Evolutionary conservation across 176 grass and related monocot species (phyloP).

Genomic region (Bromus sterilis): DNA sequence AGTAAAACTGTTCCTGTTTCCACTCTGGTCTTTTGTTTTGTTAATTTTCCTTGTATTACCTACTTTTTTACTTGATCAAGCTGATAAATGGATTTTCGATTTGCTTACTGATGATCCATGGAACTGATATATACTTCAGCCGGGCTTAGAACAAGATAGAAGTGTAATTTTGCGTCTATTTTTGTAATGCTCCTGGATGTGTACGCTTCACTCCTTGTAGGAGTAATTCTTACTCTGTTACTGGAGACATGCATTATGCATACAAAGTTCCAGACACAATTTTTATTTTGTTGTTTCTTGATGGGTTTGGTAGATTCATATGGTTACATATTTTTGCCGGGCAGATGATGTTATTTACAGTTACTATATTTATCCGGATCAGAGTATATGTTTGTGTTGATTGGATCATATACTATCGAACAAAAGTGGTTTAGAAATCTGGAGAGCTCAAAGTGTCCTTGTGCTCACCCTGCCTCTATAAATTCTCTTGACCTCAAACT

Average conservation of each 20-base stretch:
- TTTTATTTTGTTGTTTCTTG: too few relatives aligned
- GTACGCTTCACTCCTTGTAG: not conserved
- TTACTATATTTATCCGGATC: too few relatives aligned
- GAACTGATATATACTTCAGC: not conserved
- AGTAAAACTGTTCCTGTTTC: not conserved
- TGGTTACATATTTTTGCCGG: too few relatives aligned
- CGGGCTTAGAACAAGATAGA: not conserved
- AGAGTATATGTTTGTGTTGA: too few relatives aligned
- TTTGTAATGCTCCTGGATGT: not conserved
- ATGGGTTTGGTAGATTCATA: too few relatives aligned
- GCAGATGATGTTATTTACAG: too few relatives aligned
- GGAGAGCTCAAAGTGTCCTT: not conserved
- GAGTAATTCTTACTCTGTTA: not conserved
- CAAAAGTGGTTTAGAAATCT: not conserved
- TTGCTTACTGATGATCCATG: too few relatives aligned
- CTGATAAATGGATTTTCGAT: too few relatives aligned
- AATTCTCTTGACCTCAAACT: not conserved
- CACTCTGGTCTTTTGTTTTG: not conserved
- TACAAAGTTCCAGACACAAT: too few relatives aligned
- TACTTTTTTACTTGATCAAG: too few relatives aligned
- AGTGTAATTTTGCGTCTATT: not conserved
- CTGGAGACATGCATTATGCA: not conserved
- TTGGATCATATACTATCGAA: too few relatives aligned
- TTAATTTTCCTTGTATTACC: too few relatives aligned
- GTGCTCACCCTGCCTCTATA: not conserved